Evolutionary conservation across 495 filamentous ascomycete genomes (phyloP), one percentile per base, ranked within the genome.

Genomic region (Penicillium mononematosum): DNA sequence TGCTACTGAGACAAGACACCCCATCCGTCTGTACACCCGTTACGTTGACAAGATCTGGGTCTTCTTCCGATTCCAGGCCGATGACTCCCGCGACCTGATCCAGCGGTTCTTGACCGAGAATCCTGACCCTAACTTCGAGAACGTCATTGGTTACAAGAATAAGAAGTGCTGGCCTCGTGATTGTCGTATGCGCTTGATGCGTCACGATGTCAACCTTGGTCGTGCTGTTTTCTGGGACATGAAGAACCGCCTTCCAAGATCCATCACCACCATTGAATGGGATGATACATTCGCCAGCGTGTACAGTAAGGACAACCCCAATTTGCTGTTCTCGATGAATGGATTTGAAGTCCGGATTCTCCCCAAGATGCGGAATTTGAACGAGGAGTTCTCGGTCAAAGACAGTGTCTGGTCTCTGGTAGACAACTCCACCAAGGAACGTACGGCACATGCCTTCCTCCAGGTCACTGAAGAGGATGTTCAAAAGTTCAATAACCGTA

Each of bases 111-210:
- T 99, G 59, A 99, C 95, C 2, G 95, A 98, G 69, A 93, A 98
- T 62, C 95, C 95, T 0, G 95, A 99, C 74, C 95, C 95, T 4
- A 99, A 99, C 70, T 99, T 99, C 57, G 95, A 98, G 74, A 99
- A 99, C 64, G 95, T 98, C 42, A 97, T 99, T 61, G 94, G 94
- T 0, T 99, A 98, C 73, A 88, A 89, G 74, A 99, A 96, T 73
- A 99, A 98, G 80, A 99, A 98, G 72, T 99, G 95, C 74, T 99
- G 95, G 95, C 95, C 95, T 17, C 85, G 95, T 50, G 95, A 99
- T 69, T 96, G 91, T 10, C 82, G 95, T 25, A 99, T 99, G 95
- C 85, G 95, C 25, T 74, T 99, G 61, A 99, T 99, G 95, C 86
- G 95, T 61, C 95, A 99, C 71, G 95, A 99, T 79, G 95, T 99